Conservation (phyloP, 2,329 filamentous ascomycete species). For the Pyrenophora seminiperda region DNA sequence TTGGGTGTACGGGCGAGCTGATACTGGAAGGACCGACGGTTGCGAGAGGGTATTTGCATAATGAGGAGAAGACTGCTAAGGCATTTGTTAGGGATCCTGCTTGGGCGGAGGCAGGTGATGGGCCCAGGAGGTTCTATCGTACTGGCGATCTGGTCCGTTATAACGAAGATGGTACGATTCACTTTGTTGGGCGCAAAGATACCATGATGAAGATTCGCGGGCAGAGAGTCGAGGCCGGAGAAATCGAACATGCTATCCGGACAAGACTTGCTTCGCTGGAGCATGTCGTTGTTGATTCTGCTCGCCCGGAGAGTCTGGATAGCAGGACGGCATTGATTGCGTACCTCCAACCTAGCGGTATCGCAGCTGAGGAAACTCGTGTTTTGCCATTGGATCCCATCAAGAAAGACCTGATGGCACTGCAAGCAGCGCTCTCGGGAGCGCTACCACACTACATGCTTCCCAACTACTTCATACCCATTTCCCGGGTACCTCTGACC, state of each 20-base stretch:
- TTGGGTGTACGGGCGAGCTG: neutral
- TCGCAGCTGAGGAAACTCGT: neutral
- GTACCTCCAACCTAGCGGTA: neutral
- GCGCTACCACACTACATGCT: neutral
- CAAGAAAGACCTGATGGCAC: neutral
- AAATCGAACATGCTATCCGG: neutral
- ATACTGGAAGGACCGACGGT: neutral
- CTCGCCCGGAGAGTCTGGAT: neutral
- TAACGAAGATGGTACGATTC: neutral
- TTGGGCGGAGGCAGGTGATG: neutral
- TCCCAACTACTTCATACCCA: neutral
- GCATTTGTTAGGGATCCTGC: neutral
- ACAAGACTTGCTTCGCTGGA: neutral
- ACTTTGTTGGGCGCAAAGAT: conserved; percentile 1
- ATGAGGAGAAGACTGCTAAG: neutral
- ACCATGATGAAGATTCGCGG: conserved; percentile 1
- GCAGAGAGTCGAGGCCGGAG: neutral
- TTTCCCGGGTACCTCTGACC: neutral
- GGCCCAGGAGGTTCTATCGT: neutral
- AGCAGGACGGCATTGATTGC: neutral
- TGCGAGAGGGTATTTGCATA: neutral
- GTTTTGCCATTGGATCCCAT: neutral
- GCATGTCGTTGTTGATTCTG: conserved; percentile 1
- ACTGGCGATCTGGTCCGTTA: conserved; percentile 2
- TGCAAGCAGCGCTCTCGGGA: neutral